Evolutionary conservation across 345 rosid species (phyloP), one percentile per base, ranked within the genome.

Genomic region (Linum trigynum): DNA sequence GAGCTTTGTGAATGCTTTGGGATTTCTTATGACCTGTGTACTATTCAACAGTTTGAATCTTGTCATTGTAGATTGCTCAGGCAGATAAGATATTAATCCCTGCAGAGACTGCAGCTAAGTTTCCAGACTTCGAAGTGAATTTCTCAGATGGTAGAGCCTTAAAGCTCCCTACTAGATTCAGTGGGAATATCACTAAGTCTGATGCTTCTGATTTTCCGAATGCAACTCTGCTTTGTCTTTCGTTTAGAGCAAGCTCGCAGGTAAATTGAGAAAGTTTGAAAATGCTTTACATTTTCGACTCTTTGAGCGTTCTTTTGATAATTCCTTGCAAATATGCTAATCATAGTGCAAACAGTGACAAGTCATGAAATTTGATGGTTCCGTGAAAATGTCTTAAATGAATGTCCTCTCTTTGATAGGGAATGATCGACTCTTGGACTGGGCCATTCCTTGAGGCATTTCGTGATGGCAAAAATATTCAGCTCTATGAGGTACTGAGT

Each of bases 231-330:
- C 55, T 94, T 10, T 94, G 99, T 58, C 86, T 94, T 51, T 73
- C 91, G 12, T 90, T 90, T 67, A 85, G 97, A 45, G 92, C 92
- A 17, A 85, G 73, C 72, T 94, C 99, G 59, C 90, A 81, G 97
- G 99, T 88, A 74, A 67, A 7, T 65, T 45, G 61, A 10, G 45
- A 10, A n/a, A 39, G 39, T 61, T 2, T 3, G 23, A 5, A 23
- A n/a, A 45, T 59, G 39, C 37, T 55, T 67, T 39, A 3, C 32
- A 11, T 50, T 53, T 38, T 9, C 37, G 38, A 23, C 32, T 23
- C 32, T 23, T 23, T 23, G 32, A 23, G 32, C 32, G 32, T 23
- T 23, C 32, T 23, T 23, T 23, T 23, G 32, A 23, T 23, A 23
- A 23, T 23, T 23, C 32, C 32, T 23, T 23, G 32, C 32, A 23